Base-by-base conservation (phyloP, 495 filamentous ascomycete species). In the Elasticomyces elasticus region DNA sequence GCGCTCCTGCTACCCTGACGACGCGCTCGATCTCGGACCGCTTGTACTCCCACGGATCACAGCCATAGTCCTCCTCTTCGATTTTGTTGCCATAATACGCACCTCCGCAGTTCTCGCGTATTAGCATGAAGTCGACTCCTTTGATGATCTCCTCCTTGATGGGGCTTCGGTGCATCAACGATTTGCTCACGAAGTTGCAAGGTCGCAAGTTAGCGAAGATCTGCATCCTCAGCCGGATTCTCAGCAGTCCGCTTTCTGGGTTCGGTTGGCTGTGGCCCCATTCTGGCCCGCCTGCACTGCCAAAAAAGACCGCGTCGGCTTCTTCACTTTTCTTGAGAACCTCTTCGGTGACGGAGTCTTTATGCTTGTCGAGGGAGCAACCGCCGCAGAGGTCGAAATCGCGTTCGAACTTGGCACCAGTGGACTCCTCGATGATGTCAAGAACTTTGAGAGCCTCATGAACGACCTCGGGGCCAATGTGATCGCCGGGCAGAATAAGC, bases 391-490 rank as follows among this genome's bases (percentile, higher is more conserved):
- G 62, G 40, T 76, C 72, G 26, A 70, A 66, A 31, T 67, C 71
- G 6, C 75, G 63, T 15, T 66, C 57, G 54, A 79, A 78, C 20
- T 61, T 65, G 44, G 62, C 62, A 2, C 63, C 35, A 3, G 58
- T 52, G 1, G 66, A 48, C n/a, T 62, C 64, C 57, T 72, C 70
- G 57, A 77, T 71, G 41, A 67, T 66, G 55, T 72, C 60, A 12
- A 79, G 73, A 24, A 79, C 69, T 58, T 76, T 76, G 43, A 73
- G 62, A 35, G 75, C 76, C 62, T 78, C 75, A 33, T 66, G 49
- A 64, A 77, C 77, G 33, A 79, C 70, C 57, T 79, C 76, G 0
- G 76, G 76, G 28, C 76, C 76, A 60, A 79, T 74, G 49, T 75
- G 73, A 54, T 79, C 76, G 56, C 75, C 76, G 3, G 74, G 73